phyloP scores from a whole-genome alignment of 2,329 filamentous ascomycete species.

The Fusarium coicis region DNA sequence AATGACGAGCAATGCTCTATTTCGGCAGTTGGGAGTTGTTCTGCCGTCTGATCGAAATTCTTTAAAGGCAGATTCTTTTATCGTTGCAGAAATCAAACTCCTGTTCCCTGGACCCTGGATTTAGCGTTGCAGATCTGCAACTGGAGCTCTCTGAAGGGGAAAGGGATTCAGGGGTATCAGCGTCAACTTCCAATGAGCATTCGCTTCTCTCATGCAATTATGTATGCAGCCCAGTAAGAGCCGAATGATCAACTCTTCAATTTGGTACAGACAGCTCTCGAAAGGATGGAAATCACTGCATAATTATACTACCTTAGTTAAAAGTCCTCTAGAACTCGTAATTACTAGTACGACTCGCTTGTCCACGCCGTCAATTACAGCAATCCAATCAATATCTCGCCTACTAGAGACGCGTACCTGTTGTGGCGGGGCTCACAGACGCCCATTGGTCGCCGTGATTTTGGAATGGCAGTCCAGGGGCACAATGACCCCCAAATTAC shows the following conservation, averaged over 20 bases:
- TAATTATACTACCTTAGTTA: background rate
- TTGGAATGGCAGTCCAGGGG: constrained; percentile 27
- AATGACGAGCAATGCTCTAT: background rate
- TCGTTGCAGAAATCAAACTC: background rate
- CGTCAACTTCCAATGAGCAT: constrained; percentile 14
- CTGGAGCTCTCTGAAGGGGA: constrained; percentile 4
- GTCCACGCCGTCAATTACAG: constrained; percentile 6
- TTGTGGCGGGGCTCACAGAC: background rate
- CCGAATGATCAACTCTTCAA: background rate
- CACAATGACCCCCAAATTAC: constrained; percentile 30
- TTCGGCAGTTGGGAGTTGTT: background rate
- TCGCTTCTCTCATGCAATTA: constrained; percentile 9
- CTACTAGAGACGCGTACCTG: constrained; percentile 25
- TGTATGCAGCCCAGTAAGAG: background rate
- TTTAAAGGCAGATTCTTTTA: background rate
- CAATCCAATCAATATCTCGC: constrained; percentile 28
- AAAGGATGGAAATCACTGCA: background rate
- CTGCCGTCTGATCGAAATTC: background rate
- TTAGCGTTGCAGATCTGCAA: constrained; percentile 35
- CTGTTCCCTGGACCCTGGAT: constrained; percentile 28
- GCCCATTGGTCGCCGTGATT: constrained; percentile 7
- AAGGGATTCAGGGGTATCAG: constrained; percentile 28
- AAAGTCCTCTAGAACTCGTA: background rate
- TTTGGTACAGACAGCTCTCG: background rate
- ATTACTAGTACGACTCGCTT: constrained; percentile 6